Evolutionary conservation across 371 early-diverging fungal genomes (phyloP).

Genomic region (Rhizopus microsporus): DNA sequence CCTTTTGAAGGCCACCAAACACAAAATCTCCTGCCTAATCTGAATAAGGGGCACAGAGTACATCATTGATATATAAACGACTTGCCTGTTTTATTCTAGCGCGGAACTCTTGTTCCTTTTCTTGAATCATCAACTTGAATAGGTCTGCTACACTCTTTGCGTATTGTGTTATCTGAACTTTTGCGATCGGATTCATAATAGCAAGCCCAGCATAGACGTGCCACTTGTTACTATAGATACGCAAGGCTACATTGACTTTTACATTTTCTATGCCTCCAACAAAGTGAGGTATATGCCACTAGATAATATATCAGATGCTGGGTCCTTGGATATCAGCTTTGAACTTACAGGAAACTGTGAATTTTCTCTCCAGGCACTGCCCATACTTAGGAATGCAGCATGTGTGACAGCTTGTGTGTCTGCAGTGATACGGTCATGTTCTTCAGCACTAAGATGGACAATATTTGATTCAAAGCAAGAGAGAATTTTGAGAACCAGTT

Average conservation of each 20-base stretch:
- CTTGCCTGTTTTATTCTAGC: slow-evolving; percentile 59
- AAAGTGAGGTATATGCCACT: slow-evolving; percentile 88
- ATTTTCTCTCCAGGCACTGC: slow-evolving; percentile 90
- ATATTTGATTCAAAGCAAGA: slow-evolving; percentile 77
- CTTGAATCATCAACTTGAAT: slow-evolving; percentile 93
- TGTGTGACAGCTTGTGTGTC: slow-evolving; percentile 98
- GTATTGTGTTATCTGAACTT: slow-evolving; percentile 85
- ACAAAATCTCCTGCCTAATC: slow-evolving; percentile 74
- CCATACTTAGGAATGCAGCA: slow-evolving; percentile 91
- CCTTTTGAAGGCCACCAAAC: slow-evolving; percentile 73
- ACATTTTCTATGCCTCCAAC: slow-evolving; percentile 95
- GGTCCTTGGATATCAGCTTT: neutral
- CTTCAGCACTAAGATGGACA: slow-evolving; percentile 75
- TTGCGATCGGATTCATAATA: slow-evolving; percentile 90
- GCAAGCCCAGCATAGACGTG: slow-evolving; percentile 96
- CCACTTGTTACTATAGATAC: slow-evolving; percentile 95
- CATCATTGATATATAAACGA: no score
- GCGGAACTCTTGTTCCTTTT: slow-evolving; percentile 78
- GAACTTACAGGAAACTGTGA: slow-evolving; percentile 74
- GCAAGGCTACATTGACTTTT: slow-evolving; percentile 87
- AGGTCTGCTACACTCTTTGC: slow-evolving; percentile 85
- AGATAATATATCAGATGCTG: neutral
- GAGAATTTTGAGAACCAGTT: slow-evolving; percentile 66
- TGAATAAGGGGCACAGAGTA: no score
- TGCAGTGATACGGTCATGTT: slow-evolving; percentile 95